Evolutionary conservation across 768 basidiomycete species (phyloP), one percentile per base, ranked within the genome.

Genomic region (Tephrocybe sp.): DNA sequence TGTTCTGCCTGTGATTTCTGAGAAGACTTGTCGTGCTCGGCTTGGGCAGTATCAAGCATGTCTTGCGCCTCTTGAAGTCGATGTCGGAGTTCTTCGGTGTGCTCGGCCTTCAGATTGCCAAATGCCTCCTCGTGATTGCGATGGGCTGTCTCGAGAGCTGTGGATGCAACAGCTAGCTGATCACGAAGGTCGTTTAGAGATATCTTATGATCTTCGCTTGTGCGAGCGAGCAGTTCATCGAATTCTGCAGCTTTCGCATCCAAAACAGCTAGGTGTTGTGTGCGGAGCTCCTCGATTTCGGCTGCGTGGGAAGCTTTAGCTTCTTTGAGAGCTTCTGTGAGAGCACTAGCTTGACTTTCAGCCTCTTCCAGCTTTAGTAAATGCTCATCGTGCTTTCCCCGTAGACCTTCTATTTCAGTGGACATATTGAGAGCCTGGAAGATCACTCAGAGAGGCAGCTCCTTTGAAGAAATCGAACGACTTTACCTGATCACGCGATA

Each of bases 361-460:
- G 83, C 72, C 42, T 76, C 72, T 56, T 87, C 81, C 10, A 92
- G 65, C 34, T 71, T 69, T 11, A 59, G 61, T 7, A 85, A 62
- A 44, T 79, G 73, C 11, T 81, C 74, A 46, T 76, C 67, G 59
- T 87, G 82, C 60, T 82, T 80, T 47, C 72, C 68, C 45, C 82
- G 85, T 19, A 94, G 72, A 22, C 79, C 82, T 56, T 90, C 90
- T 33, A 95, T 79, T 60, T 92, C 94, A 50, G 77, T 84, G 8
- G 92, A 91, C 85, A 96, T 90, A 62, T 96, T 96, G 46, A 85
- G 64, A 10, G 88, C 77, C 90, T 93, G 52, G 14, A 51, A 42
- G 23, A 35, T 12, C 16, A 34, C 14, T 14, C 39, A 49, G 20
- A 49, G 12, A 10, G 40, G 4, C n/a, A 26, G 26, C 7, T 26